Conservation (phyloP, 2,329 filamentous ascomycete genomes). For the Botrytis cinerea region DNA sequence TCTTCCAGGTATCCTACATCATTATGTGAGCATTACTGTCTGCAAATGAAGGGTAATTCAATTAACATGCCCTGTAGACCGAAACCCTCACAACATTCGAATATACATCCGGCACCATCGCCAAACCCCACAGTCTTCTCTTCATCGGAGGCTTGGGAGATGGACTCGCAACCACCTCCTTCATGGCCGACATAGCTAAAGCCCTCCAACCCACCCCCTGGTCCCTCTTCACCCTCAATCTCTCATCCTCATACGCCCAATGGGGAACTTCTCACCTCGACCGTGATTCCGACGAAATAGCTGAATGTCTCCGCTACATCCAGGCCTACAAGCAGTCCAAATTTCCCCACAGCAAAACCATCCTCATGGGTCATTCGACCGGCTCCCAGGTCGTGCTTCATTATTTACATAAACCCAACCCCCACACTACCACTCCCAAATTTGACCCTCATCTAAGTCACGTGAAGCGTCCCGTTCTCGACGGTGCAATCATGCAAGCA, state of each 20-base stretch:
- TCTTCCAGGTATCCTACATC: slow-evolving; percentile 40
- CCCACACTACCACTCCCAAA: slow-evolving; percentile 30
- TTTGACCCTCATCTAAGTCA: slow-evolving; percentile 29
- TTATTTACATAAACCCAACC: slow-evolving; percentile 53
- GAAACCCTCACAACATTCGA: slow-evolving; percentile 46
- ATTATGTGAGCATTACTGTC: slow-evolving; percentile 37
- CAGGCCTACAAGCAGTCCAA: slow-evolving; percentile 40
- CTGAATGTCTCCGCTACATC: slow-evolving; percentile 40
- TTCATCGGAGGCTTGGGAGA: slow-evolving; percentile 57
- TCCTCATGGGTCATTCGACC: slow-evolving; percentile 68
- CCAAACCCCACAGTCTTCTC: slow-evolving; percentile 50
- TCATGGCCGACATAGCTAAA: slow-evolving; percentile 49
- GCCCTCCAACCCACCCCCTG: slow-evolving; percentile 44
- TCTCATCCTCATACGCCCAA: slow-evolving; percentile 45
- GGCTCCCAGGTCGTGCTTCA: slow-evolving; percentile 68
- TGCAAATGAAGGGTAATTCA: not conserved
- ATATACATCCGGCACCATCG: slow-evolving; percentile 40
- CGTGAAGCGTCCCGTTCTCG: slow-evolving; percentile 48
- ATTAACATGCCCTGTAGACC: slow-evolving; percentile 38
- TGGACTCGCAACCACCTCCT: slow-evolving; percentile 51
- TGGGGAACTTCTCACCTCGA: slow-evolving; percentile 45
- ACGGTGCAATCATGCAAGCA: slow-evolving; percentile 65
- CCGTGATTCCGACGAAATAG: slow-evolving; percentile 44
- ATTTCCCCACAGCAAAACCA: slow-evolving; percentile 49
- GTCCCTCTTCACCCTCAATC: slow-evolving; percentile 45